Evolutionary conservation across 805 yeast genomes (phyloP), one percentile per base, ranked within the genome.

Genomic region (Metschnikowia drakensbergensis): DNA sequence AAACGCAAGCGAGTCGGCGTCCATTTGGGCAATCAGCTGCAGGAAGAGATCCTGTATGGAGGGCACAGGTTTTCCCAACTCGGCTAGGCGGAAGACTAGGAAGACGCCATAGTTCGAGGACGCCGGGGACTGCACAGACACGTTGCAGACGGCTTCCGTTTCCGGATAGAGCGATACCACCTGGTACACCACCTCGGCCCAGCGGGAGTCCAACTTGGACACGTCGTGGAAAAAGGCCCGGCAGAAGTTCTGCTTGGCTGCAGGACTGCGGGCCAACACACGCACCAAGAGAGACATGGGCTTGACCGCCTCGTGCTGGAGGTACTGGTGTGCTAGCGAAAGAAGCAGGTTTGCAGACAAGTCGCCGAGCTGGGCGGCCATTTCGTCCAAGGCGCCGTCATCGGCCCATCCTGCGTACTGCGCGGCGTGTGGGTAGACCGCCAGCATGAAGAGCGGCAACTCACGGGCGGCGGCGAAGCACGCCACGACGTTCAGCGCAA

Each of bases 391-490:
- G 45, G 77, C 71, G 4, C 58, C 60, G 3, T 45, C 37, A 6
- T 60, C 49, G 9, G 50, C 45, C 73, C 74, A 71, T 10, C 52
- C 37, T 29, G 59, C 50, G 2, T 42, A 48, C 8, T 52, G 34
- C 10, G 67, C 54, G 6, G 60, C 68, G 17, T 45, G 42, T 11
- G 66, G 62, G 82, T 85, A 82, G 9, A 72, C 62, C 1, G 53
- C 53, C 6, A 67, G 61, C 43, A 80, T 67, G 53, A 84, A 84
- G 3, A 65, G 59, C 3, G 63, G 64, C 27, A 80, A 66, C 47
- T 83, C 88, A 70, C 91, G 79, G 3, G 83, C 82, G 54, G 71
- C 77, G 8, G 72, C 66, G 59, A 74, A 79, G 23, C 84, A 77
- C 11, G 68, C 64, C 1, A 77, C 62, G n/a, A 80, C 46, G 39